Conservation (phyloP, 768 basidiomycete genomes). For the Auriscalpium vulgare region DNA sequence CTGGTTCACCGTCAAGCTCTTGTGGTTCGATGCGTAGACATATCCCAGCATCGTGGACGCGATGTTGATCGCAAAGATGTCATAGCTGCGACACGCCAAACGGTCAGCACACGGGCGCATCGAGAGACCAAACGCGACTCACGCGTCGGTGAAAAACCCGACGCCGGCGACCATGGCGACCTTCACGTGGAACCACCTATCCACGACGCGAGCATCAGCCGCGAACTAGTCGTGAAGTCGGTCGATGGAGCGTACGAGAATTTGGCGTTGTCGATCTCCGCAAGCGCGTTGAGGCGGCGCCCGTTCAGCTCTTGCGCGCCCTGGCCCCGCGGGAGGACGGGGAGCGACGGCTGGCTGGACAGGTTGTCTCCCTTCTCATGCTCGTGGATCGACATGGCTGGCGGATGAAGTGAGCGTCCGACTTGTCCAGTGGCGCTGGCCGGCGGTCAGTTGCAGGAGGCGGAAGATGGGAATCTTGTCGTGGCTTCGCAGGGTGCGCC, state of each 20-base stretch:
- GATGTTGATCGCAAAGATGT: slow-evolving; percentile 88
- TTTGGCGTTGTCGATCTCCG: slow-evolving; percentile 79
- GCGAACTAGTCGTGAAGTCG: too few species aligned
- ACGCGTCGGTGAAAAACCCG: slow-evolving; percentile 89
- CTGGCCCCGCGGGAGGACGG: neutral
- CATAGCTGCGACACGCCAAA: slow-evolving; percentile 38
- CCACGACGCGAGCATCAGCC: neutral
- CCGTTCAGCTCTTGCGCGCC: slow-evolving; percentile 40
- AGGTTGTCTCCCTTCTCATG: too few species aligned
- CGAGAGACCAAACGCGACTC: slow-evolving; percentile 13
- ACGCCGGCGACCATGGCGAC: slow-evolving; percentile 50
- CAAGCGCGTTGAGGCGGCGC: slow-evolving; percentile 70
- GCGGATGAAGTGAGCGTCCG: neutral
- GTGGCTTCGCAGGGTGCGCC: too few species aligned
- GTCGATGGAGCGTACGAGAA: slow-evolving; percentile 52
- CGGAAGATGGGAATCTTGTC: neutral
- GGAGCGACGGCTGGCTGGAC: slow-evolving; percentile 1
- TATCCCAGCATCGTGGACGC: slow-evolving; percentile 78
- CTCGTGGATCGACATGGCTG: neutral
- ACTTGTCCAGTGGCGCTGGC: neutral
- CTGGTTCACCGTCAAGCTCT: slow-evolving; percentile 33
- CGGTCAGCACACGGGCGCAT: neutral
- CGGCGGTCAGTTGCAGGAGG: neutral
- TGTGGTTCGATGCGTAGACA: slow-evolving; percentile 46
- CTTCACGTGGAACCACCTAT: slow-evolving; percentile 45